phyloP scores from a whole-genome alignment of 352 stramenopile species.

The Phytophthora fragariae region DNA sequence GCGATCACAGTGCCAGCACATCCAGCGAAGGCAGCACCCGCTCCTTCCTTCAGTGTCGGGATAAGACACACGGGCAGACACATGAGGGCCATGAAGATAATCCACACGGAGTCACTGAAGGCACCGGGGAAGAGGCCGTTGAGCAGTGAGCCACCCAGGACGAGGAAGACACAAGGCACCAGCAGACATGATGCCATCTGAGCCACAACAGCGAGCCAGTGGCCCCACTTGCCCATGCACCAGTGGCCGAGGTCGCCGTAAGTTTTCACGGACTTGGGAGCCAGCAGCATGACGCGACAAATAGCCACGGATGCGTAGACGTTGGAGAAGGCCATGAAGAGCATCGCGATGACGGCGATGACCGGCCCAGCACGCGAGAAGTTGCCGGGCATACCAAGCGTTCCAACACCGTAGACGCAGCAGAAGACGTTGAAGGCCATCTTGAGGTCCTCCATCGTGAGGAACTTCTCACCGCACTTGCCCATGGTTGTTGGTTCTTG shows the following conservation, averaged over 20 bases:
- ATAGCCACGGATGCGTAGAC: conserved; percentile 57
- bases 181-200: conserved; percentile 60
- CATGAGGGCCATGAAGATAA: conserved; percentile 63
- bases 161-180: conserved; percentile 46
- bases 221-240: conserved; percentile 54
- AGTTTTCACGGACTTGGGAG: conserved; percentile 54
- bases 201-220: conserved; percentile 52
- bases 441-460: conserved; percentile 31
- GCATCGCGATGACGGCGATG: conserved; percentile 47
- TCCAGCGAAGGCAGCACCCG: conserved; percentile 52
- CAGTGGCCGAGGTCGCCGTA: conserved; percentile 68
- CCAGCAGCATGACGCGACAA: conserved; percentile 61
- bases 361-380: conserved; percentile 24
- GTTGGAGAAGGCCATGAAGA: conserved; percentile 74
- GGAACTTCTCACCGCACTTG: conserved; percentile 19
- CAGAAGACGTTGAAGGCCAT: conserved; percentile 36
- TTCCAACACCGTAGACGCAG: conserved; percentile 33
- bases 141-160: conserved; percentile 25
- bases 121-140: conserved; percentile 20
- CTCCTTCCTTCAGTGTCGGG: conserved; percentile 63
- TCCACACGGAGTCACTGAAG: conserved; percentile 55
- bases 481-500: background rate
- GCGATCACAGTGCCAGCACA: conserved; percentile 51
- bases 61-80: conserved; percentile 58
- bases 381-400: conserved; percentile 34